Evolutionary conservation across 768 basidiomycete species (phyloP).

Genomic region (Boletus insuetus): DNA sequence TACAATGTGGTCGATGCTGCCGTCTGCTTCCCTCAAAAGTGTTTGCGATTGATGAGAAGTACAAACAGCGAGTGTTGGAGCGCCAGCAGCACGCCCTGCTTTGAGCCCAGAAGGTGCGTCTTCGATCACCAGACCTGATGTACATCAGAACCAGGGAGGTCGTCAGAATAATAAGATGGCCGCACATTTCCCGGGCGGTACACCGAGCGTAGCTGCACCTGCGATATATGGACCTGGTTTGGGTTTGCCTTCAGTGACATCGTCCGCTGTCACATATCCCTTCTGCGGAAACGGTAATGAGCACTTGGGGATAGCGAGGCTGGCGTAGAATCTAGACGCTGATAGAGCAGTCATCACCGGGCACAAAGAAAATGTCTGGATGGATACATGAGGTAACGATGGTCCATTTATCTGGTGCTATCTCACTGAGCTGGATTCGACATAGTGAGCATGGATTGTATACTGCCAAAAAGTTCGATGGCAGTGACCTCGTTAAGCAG

Average conservation of each 20-base stretch:
- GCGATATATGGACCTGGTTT: slow-evolving; percentile 83
- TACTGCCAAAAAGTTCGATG: background rate
- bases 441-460: background rate
- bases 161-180: slow-evolving; percentile 13
- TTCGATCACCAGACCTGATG: slow-evolving; percentile 80
- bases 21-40: slow-evolving; percentile 40
- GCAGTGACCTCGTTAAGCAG: slow-evolving; percentile 52
- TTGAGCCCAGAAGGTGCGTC: slow-evolving; percentile 84
- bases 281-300: slow-evolving; percentile 55
- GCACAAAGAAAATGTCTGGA: background rate
- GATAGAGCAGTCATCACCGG: slow-evolving; percentile 1
- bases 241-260: slow-evolving; percentile 74
- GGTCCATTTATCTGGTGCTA: slow-evolving; percentile 54
- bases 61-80: slow-evolving; percentile 76
- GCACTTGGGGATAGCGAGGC: slow-evolving; percentile 61
- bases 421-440: slow-evolving; percentile 19
- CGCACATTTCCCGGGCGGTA: slow-evolving; percentile 55
- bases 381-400: slow-evolving; percentile 73
- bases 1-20: slow-evolving; percentile 61
- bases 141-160: background rate
- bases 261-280: slow-evolving; percentile 70
- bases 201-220: slow-evolving; percentile 57
- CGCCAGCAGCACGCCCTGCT: slow-evolving; percentile 74
- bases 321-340: slow-evolving; percentile 76
- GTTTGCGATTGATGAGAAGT: slow-evolving; percentile 66